These are phyloP conservation scores for Chlorencoelia australis DNA, from an alignment of 2,329 filamentous ascomycete genomes.

Conservation along the genomic window DNA sequence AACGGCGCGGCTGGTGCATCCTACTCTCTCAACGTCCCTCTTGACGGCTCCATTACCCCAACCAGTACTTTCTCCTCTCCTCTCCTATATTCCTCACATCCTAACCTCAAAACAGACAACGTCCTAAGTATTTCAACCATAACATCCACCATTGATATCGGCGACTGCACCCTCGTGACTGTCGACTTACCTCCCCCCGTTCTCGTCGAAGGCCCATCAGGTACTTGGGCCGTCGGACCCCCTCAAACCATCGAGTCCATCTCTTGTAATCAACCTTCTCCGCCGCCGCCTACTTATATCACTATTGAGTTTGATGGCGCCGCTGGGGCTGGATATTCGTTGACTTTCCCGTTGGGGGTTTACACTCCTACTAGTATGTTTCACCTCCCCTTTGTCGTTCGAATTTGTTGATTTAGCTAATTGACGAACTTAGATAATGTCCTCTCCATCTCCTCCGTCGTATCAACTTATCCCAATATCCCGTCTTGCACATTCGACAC, in stretches of 20 bases:
- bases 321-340: constrained; percentile 16
- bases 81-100: neutral
- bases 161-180: constrained; percentile 15
- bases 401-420: neutral
- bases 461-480: constrained; percentile 11
- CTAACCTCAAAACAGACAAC: constrained; percentile 11
- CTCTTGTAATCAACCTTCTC: constrained; percentile 8
- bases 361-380: constrained; percentile 12
- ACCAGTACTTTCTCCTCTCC: constrained; percentile 10
- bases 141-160: constrained; percentile 12
- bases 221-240: constrained; percentile 20
- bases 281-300: constrained; percentile 7
- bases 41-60: constrained; percentile 9
- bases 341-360: constrained; percentile 18
- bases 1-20: constrained; percentile 18
- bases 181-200: constrained; percentile 17
- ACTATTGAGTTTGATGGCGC: constrained; percentile 21
- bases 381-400: neutral
- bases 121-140: constrained; percentile 19
- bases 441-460: constrained; percentile 19
- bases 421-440: constrained; percentile 14
- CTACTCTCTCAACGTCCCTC: constrained; percentile 16
- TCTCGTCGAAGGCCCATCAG: constrained; percentile 15
- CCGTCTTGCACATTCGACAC: constrained; percentile 14
- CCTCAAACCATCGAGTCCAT: constrained; percentile 19